These are phyloP conservation scores for Trichosanthes cucumerina DNA, from an alignment of 306 rosid genomes.

Conservation along the genomic window DNA sequence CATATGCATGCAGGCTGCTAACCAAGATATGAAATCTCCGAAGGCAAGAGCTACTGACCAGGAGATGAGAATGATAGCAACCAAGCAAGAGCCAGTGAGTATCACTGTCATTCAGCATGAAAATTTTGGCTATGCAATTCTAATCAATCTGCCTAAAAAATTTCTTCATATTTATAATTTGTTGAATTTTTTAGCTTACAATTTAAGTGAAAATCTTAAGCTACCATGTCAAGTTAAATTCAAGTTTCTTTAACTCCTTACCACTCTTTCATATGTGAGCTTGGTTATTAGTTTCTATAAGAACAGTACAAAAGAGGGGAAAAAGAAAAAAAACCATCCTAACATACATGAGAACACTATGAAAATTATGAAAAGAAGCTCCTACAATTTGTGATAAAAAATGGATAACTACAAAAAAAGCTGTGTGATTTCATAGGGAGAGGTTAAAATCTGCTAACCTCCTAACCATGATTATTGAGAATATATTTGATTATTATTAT, in stretches of 20 bases:
- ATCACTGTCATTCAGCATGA: no score
- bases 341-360: neutral
- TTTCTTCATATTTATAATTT: neutral
- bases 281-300: neutral
- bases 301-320: neutral
- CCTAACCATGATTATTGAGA: neutral
- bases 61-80: slow-evolving; percentile 3
- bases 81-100: slow-evolving; percentile 8
- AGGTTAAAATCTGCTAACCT: neutral
- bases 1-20: slow-evolving; percentile 8
- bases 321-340: neutral
- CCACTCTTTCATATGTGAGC: neutral
- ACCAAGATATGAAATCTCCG: neutral
- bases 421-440: neutral
- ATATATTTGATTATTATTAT: neutral
- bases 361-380: neutral
- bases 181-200: neutral
- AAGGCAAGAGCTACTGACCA: neutral
- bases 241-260: neutral
- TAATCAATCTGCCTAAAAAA: neutral
- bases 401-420: neutral
- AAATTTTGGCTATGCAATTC: neutral
- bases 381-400: neutral
- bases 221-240: neutral
- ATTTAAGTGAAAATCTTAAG: neutral